Evolutionary conservation across 2,329 filamentous ascomycete species (phyloP).

Genomic region (Stromatinia cepivora): DNA sequence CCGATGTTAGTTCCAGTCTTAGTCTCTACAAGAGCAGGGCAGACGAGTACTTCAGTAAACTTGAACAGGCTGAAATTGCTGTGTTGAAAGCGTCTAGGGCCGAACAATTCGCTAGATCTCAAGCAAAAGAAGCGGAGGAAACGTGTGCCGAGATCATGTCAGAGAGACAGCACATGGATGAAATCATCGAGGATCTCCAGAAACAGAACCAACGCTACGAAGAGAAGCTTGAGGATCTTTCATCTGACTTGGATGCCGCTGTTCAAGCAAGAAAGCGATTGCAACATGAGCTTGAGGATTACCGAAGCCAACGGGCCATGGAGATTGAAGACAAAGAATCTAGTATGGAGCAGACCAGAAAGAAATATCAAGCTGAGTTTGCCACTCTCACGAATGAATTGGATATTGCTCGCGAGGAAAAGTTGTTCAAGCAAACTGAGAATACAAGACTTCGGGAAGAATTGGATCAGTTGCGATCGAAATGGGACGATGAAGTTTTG

Average conservation of each 20-base stretch:
- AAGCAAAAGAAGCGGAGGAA: slow-evolving; percentile 88
- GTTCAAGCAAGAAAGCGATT: slow-evolving; percentile 89
- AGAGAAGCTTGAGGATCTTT: slow-evolving; percentile 86
- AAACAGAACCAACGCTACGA: slow-evolving; percentile 86
- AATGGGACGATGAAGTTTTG: slow-evolving; percentile 97
- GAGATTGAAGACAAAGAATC: slow-evolving; percentile 97
- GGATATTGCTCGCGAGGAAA: slow-evolving; percentile 88
- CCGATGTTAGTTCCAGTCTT: slow-evolving; percentile 81
- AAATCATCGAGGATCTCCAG: slow-evolving; percentile 83
- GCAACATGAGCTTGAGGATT: slow-evolving; percentile 96
- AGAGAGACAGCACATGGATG: slow-evolving; percentile 87
- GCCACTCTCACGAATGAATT: slow-evolving; percentile 87
- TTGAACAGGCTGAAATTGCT: slow-evolving; percentile 94
- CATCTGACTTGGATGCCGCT: slow-evolving; percentile 82
- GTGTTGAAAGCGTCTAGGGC: slow-evolving; percentile 89
- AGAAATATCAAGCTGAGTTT: slow-evolving; percentile 96
- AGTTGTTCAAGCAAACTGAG: slow-evolving; percentile 80
- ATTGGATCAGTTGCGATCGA: slow-evolving; percentile 87
- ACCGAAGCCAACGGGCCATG: slow-evolving; percentile 89
- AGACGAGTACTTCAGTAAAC: slow-evolving; percentile 95
- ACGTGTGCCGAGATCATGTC: slow-evolving; percentile 87
- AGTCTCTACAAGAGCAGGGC: slow-evolving; percentile 87
- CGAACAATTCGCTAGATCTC: slow-evolving; percentile 89
- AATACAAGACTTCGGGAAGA: slow-evolving; percentile 90
- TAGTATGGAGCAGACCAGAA: slow-evolving; percentile 93